Conservation (phyloP, 2,329 filamentous ascomycete species). For the Ophiobolus disseminans region DNA sequence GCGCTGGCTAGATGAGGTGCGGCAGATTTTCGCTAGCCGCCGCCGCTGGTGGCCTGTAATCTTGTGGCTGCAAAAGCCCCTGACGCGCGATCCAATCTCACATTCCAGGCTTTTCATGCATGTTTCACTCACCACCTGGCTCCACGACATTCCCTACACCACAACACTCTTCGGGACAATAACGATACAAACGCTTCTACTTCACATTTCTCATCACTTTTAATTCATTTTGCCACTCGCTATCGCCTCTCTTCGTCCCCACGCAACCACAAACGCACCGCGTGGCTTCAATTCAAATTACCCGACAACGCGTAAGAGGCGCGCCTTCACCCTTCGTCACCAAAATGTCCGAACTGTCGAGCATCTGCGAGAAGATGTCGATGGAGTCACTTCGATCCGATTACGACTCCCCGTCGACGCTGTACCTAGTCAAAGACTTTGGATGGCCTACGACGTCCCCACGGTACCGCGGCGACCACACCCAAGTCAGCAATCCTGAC, state of each 20-base stretch:
- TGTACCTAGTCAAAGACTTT: conserved; percentile 29
- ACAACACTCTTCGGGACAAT: background rate
- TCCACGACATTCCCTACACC: conserved; percentile 1
- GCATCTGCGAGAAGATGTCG: conserved; percentile 20
- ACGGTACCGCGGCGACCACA: conserved; percentile 35
- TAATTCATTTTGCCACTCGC: background rate
- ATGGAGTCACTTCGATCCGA: conserved; percentile 5
- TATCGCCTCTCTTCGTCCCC: too few species aligned
- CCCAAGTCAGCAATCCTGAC: conserved; percentile 34
- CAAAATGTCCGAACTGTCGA: conserved; percentile 17
- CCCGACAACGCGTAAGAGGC: conserved; percentile 9
- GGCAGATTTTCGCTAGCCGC: conserved; percentile 11
- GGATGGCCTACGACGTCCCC: conserved; percentile 31
- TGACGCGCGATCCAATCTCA: conserved; percentile 20
- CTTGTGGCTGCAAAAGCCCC: conserved; percentile 17
- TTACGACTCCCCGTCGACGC: conserved; percentile 8
- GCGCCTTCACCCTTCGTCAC: conserved; percentile 1
- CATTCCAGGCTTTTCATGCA: conserved; percentile 12
- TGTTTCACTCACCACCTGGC: background rate
- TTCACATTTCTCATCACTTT: background rate
- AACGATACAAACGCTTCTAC: background rate
- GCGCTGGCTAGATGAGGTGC: conserved; percentile 6
- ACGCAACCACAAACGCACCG: too few species aligned
- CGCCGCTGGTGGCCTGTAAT: conserved; percentile 9
- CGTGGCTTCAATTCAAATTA: background rate